These are phyloP conservation scores for Clavaria fumosa DNA, from an alignment of 768 basidiomycete genomes.

Conservation along the genomic window DNA sequence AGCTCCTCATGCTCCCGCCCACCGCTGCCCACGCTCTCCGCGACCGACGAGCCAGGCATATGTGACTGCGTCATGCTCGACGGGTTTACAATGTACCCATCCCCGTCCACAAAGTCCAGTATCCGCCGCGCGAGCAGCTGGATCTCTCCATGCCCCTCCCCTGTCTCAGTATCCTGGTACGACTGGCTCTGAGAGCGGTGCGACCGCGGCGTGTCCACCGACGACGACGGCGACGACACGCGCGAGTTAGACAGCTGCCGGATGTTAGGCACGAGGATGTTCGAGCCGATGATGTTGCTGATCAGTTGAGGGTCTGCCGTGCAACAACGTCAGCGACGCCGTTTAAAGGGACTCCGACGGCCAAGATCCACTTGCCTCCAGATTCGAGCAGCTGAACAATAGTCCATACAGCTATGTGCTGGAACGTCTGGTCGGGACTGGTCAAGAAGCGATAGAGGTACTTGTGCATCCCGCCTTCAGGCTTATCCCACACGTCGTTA, in stretches of 20 bases:
- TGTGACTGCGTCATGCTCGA: constrained; percentile 52
- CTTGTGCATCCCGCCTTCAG: constrained; percentile 91
- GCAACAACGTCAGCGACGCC: no score
- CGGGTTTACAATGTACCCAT: constrained; percentile 41
- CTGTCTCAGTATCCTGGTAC: constrained; percentile 70
- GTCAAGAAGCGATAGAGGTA: constrained; percentile 91
- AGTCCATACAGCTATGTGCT: constrained; percentile 99
- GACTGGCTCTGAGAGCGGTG: constrained; percentile 55
- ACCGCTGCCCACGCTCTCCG: constrained; percentile 27
- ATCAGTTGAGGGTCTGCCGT: constrained; percentile 69
- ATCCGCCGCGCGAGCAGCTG: constrained; percentile 73
- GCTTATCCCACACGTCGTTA: constrained; percentile 96
- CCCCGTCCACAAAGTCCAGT: constrained; percentile 72
- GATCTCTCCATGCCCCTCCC: constrained; percentile 86
- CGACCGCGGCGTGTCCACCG: constrained; percentile 58
- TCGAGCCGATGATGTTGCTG: constrained; percentile 79
- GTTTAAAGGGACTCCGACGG: no score
- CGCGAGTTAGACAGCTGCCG: constrained; percentile 65
- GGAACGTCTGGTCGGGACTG: constrained; percentile 92
- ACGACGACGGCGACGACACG: constrained; percentile 54
- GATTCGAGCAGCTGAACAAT: constrained; percentile 96
- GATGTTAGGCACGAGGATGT: constrained; percentile 71
- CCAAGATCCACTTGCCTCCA: constrained; percentile 56
- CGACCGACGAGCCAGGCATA: constrained; percentile 53
- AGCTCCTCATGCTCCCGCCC: constrained; percentile 67